Base-by-base conservation (phyloP, 129 eudicot species). In the Saposhnikovia divaricata region DNA sequence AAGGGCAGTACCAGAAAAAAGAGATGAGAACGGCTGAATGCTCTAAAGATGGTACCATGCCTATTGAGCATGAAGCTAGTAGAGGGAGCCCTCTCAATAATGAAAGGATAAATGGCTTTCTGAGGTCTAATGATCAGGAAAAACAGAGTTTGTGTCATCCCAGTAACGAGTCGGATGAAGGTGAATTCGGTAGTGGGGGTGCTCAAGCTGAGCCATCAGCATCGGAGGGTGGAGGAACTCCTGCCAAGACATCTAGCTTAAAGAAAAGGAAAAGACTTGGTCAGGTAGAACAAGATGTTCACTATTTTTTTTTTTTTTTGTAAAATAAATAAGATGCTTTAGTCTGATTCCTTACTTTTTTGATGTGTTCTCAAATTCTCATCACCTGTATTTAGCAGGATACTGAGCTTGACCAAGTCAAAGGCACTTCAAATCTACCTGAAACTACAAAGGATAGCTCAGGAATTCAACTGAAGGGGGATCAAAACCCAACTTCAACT, bases 211-310 rank as follows among this genome's bases (percentile, higher is more conserved):
- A 80, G 59, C 72, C 78, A 51, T 18, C 74, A 43, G 23, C 15
- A 46, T 45, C 51, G 61, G 78, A 74, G 57, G 78, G 72, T 38
- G 84, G 81, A 40, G 81, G 83, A 34, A 81, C 89, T 73, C 87
- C 97, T 38, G 80, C 85, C 47, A 87, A 86, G 84, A 83, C 86
- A 72, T 80, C 71, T 53, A 91, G 88, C 43, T 74, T 87, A 37
- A 95, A 89, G 93, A 95, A 94, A 90, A 84, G 99, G 83, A 89
- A 86, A 81, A 83, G 91, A 86, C 74, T 77, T 80, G 91, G 74
- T 51, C 92, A 95, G 94, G 98, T 92, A 87, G 70, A 48, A 66
- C 16, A 74, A 57, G 66, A 27, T 74, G 63, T 77, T 57, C 55
- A 61, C 55, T 6, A 4, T 6, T 42, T 19, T 43, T 27, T 44